These are phyloP conservation scores for Artomyces pyxidatus DNA, from an alignment of 768 basidiomycete species.

Conservation along the genomic window DNA sequence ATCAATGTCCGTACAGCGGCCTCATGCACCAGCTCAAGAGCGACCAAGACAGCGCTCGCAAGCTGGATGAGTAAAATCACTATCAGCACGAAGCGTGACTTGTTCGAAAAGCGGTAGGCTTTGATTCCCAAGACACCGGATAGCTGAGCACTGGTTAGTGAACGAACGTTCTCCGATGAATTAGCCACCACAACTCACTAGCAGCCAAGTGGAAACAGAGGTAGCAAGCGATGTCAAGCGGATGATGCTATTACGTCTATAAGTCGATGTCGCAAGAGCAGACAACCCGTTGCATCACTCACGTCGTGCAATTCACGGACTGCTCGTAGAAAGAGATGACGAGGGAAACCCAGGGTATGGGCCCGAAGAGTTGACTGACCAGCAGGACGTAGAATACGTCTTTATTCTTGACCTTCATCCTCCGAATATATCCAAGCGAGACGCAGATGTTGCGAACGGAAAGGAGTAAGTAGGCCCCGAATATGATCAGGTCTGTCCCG, in stretches of 20 bases:
- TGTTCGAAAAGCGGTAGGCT: slow-evolving; percentile 56
- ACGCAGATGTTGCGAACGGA: slow-evolving; percentile 46
- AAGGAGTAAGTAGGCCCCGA: slow-evolving; percentile 40
- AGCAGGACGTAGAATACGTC: slow-evolving; percentile 49
- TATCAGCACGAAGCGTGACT: slow-evolving; percentile 44
- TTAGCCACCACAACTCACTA: background rate
- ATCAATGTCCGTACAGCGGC: slow-evolving; percentile 37
- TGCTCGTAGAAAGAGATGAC: slow-evolving; percentile 39
- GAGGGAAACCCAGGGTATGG: slow-evolving; percentile 33
- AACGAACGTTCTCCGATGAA: no score
- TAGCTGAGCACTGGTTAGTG: slow-evolving; percentile 43
- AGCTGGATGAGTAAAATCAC: slow-evolving; percentile 35
- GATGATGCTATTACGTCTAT: background rate
- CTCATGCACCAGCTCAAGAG: slow-evolving; percentile 33
- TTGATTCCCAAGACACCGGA: slow-evolving; percentile 59
- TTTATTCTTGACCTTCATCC: slow-evolving; percentile 50
- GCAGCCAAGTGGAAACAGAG: background rate
- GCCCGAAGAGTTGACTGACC: slow-evolving; percentile 46
- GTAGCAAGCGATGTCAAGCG: background rate
- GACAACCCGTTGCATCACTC: slow-evolving; percentile 34
- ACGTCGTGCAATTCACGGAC: slow-evolving; percentile 39
- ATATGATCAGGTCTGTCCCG: slow-evolving; percentile 37
- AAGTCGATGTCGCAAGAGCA: slow-evolving; percentile 20
- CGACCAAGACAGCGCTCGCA: slow-evolving; percentile 33
- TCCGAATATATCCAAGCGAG: slow-evolving; percentile 42